phyloP scores from a whole-genome alignment of 345 rosid species.

The Bretschneidera sinensis region DNA sequence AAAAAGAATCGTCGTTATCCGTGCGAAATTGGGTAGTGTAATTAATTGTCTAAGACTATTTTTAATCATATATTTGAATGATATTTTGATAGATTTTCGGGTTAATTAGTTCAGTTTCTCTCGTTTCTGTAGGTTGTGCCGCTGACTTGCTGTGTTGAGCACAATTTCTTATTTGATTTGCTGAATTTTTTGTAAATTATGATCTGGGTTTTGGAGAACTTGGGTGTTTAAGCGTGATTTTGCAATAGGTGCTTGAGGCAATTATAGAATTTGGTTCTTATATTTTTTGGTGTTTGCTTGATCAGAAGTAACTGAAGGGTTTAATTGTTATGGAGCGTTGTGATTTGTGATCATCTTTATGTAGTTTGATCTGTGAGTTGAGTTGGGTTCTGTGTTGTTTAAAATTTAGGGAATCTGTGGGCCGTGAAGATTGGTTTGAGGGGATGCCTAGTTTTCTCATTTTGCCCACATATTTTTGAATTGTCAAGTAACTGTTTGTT shows the following conservation, averaged over 20 bases:
- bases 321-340: slow-evolving; percentile 15
- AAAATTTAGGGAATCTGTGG: slow-evolving; percentile 15
- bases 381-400: slow-evolving; percentile 6
- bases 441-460: slow-evolving; percentile 13
- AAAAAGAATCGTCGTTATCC: slow-evolving; percentile 18
- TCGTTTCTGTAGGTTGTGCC: background rate
- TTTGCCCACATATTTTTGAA: slow-evolving; percentile 3
- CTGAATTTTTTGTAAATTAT: slow-evolving; percentile 7
- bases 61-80: slow-evolving; percentile 4
- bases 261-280: slow-evolving; percentile 11
- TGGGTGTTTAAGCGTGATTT: slow-evolving; percentile 12
- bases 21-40: slow-evolving; percentile 14
- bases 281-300: slow-evolving; percentile 16
- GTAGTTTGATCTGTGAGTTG: slow-evolving; percentile 19
- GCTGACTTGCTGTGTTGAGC: slow-evolving; percentile 10
- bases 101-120: slow-evolving; percentile 1
- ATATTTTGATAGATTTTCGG: background rate
- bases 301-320: slow-evolving; percentile 13
- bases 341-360: slow-evolving; percentile 6
- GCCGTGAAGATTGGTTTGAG: slow-evolving; percentile 6
- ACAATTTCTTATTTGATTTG: slow-evolving; percentile 4
- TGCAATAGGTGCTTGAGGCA: slow-evolving; percentile 9
- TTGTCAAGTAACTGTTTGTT: slow-evolving; percentile 10
- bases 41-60: background rate
- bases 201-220: slow-evolving; percentile 21